Evolutionary conservation across 805 yeast genomes (phyloP).

Genomic region (Saccharomycopsis sp.): DNA sequence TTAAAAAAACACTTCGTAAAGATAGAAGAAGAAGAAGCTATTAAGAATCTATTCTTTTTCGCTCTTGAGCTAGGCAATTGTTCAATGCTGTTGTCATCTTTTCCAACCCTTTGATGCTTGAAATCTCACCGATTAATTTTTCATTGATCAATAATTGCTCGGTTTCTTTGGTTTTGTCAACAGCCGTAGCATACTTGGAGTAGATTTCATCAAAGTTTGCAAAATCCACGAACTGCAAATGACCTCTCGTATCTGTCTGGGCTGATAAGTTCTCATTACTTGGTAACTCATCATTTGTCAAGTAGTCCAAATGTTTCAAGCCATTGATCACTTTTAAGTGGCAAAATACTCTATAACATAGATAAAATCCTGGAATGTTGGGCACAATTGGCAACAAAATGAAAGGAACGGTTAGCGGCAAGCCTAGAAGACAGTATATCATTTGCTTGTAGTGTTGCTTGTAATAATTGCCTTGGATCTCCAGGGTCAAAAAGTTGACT

Average conservation of each 20-base stretch:
- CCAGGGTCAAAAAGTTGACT: slow-evolving; percentile 25
- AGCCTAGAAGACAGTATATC: slow-evolving; percentile 31
- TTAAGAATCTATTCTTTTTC: slow-evolving; percentile 21
- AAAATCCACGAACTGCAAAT: slow-evolving; percentile 4
- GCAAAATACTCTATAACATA: slow-evolving; percentile 38
- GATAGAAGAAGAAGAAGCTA: too few relatives aligned
- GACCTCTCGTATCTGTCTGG: slow-evolving; percentile 1
- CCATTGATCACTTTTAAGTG: slow-evolving; percentile 36
- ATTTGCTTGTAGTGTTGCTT: slow-evolving; percentile 30
- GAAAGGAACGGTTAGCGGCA: slow-evolving; percentile 36
- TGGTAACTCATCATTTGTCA: slow-evolving; percentile 26
- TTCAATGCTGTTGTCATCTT: slow-evolving; percentile 30
- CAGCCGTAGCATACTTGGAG: neutral
- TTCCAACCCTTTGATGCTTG: slow-evolving; percentile 22
- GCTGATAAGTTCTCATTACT: neutral
- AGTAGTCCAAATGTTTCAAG: slow-evolving; percentile 33
- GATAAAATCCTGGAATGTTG: slow-evolving; percentile 39
- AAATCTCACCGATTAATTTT: slow-evolving; percentile 9
- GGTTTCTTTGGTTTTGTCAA: neutral
- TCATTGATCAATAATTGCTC: slow-evolving; percentile 11
- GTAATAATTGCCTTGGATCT: slow-evolving; percentile 23
- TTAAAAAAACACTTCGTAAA: too few relatives aligned
- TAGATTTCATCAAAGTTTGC: slow-evolving; percentile 4
- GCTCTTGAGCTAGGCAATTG: slow-evolving; percentile 34
- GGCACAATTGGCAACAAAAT: slow-evolving; percentile 38